Conservation (phyloP, 768 basidiomycete genomes). For the Phylloporus rhodoxanthus region DNA sequence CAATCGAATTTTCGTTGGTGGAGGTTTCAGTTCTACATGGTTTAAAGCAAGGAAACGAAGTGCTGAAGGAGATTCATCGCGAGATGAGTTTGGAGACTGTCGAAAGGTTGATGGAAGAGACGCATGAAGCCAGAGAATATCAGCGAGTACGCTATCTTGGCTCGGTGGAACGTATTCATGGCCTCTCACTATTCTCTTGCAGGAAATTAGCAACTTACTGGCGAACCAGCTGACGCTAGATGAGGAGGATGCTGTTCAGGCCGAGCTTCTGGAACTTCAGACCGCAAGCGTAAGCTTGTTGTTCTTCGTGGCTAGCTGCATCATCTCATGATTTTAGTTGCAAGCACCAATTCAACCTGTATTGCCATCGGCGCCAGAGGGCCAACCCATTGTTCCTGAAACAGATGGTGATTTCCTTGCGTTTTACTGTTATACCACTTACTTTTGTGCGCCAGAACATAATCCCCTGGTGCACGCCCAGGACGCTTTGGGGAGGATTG, state of each 20-base stretch:
- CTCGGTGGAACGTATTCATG: neutral
- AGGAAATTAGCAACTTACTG: conserved; percentile 92
- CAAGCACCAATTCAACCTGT: conserved; percentile 28
- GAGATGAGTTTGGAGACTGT: conserved; percentile 90
- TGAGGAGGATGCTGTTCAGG: conserved; percentile 91
- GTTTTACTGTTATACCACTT: neutral
- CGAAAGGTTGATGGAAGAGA: conserved; percentile 92
- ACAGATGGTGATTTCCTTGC: conserved; percentile 28
- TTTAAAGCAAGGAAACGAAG: conserved; percentile 87
- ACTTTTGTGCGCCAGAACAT: conserved; percentile 6
- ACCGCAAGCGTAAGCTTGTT: conserved; percentile 46
- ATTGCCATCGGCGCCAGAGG: conserved; percentile 52
- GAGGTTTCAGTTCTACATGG: conserved; percentile 92
- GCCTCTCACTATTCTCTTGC: conserved; percentile 1
- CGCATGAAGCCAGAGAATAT: conserved; percentile 87
- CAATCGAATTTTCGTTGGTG: conserved; percentile 93
- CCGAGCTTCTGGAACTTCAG: conserved; percentile 70
- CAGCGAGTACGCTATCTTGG: conserved; percentile 55
- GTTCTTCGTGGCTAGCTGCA: neutral
- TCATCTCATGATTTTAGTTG: conserved; percentile 22
- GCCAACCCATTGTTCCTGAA: conserved; percentile 33
- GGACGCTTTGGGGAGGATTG: conserved; percentile 10
- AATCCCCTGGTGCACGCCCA: neutral
- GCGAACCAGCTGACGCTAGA: conserved; percentile 76
- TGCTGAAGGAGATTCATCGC: conserved; percentile 88